Conservation (phyloP, 1,284 basidiomycete genomes). For the Apiotrichum akiyoshidainum region DNA sequence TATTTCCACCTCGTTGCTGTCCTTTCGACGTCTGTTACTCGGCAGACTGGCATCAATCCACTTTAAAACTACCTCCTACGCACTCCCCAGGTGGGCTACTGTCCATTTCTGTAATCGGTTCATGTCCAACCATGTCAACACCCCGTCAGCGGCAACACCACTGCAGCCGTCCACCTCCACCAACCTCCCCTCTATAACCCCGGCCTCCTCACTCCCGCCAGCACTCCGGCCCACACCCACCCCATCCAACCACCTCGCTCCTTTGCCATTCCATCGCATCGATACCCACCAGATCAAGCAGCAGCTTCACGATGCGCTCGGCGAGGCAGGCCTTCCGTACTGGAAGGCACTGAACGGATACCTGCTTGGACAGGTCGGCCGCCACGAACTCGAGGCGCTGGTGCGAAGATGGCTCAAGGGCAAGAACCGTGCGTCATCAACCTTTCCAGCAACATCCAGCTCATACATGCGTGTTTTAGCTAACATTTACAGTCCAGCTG, state of each 20-base stretch:
- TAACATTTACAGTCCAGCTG: conserved; percentile 33
- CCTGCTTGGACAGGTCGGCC: conserved; percentile 43
- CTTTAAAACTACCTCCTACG: neutral
- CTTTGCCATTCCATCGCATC: conserved; percentile 36
- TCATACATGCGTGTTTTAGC: neutral
- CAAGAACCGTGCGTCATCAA: conserved; percentile 28
- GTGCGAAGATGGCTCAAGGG: conserved; percentile 43
- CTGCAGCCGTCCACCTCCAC: conserved; percentile 53
- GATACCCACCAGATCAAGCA: conserved; percentile 61
- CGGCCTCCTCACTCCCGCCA: conserved; percentile 26
- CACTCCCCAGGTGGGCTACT: neutral
- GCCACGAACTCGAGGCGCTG: conserved; percentile 42
- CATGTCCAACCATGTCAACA: conserved; percentile 55
- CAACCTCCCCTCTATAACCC: conserved; percentile 55
- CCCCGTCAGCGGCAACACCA: conserved; percentile 54
- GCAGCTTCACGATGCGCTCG: conserved; percentile 70
- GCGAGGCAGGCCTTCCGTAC: conserved; percentile 62
- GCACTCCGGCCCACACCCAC: conserved; percentile 46
- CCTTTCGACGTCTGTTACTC: neutral
- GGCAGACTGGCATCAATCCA: conserved; percentile 10
- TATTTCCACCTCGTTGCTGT: neutral
- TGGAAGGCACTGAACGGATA: conserved; percentile 49
- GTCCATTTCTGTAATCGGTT: neutral
- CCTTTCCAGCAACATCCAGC: neutral
- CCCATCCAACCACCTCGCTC: conserved; percentile 41